phyloP scores from a whole-genome alignment of 805 yeast species.

The Peterozyma xylosa region DNA sequence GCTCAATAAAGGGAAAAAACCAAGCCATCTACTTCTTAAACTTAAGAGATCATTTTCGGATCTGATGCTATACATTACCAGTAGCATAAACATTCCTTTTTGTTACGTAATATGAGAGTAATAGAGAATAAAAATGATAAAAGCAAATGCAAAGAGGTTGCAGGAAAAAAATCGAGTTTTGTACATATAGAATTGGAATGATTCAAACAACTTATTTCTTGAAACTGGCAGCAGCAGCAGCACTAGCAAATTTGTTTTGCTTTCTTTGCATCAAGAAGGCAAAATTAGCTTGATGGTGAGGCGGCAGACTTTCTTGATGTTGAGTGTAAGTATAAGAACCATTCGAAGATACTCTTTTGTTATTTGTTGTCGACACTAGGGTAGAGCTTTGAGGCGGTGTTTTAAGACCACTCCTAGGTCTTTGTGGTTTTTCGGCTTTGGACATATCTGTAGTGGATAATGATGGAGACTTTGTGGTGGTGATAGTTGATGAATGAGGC shows the following conservation, averaged over 20 bases:
- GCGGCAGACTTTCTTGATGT: constrained; percentile 7
- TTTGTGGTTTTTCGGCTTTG: neutral
- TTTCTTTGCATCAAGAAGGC: constrained; percentile 8
- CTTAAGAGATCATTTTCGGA: no score
- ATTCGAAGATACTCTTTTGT: neutral
- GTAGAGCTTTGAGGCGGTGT: neutral
- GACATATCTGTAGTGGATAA: neutral
- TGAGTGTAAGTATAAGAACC: constrained; percentile 7
- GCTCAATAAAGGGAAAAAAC: no score
- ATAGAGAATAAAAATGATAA: no score
- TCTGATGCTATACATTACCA: no score
- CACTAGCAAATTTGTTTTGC: constrained; percentile 12
- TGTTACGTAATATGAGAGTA: no score
- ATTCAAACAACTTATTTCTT: constrained; percentile 1
- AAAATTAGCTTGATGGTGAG: constrained; percentile 6
- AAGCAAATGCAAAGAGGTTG: no score
- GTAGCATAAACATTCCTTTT: no score
- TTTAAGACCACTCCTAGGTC: neutral
- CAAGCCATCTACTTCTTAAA: no score
- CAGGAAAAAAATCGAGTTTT: no score
- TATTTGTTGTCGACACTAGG: neutral
- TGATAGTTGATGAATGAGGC: neutral
- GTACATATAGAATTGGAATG: neutral
- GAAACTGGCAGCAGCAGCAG: constrained; percentile 14
- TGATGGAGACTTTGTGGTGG: neutral